Conservation (phyloP, 768 basidiomycete genomes). For the Rhodosporidiobolus sp. region DNA sequence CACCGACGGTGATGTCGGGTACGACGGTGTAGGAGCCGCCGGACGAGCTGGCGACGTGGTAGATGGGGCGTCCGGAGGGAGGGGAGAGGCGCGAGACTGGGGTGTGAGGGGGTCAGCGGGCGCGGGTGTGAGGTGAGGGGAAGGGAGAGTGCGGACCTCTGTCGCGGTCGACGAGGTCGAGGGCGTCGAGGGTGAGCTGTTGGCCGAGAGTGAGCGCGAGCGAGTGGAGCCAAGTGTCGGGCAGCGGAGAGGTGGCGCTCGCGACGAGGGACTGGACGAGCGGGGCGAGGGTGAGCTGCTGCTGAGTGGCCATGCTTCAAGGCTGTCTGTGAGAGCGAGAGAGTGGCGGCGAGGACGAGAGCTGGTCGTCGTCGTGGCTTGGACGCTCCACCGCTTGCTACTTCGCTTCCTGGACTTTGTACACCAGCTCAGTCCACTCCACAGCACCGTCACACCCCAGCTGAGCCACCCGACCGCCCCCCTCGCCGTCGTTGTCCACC, state of each 20-base stretch:
- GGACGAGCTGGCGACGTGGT: constrained; percentile 21
- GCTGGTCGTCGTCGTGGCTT: no score
- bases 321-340: background rate
- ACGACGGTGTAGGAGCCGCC: constrained; percentile 18
- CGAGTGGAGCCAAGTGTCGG: background rate
- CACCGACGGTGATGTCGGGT: constrained; percentile 3
- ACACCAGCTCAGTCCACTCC: no score
- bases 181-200: constrained; percentile 12
- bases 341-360: no score
- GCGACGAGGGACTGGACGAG: background rate
- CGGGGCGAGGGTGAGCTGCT: background rate
- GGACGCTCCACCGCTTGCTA: no score
- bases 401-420: no score
- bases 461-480: no score
- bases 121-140: background rate
- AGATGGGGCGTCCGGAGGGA: constrained; percentile 7
- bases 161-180: constrained; percentile 31
- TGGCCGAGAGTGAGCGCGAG: constrained; percentile 21
- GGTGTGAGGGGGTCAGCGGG: background rate
- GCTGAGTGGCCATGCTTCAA: background rate
- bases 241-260: background rate
- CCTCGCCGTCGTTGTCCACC: no score
- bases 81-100: constrained; percentile 15
- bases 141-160: background rate
- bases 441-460: no score